Evolutionary conservation across 192 early-diverging fungal species (phyloP).

Genomic region (Mortierella hygrophila): DNA sequence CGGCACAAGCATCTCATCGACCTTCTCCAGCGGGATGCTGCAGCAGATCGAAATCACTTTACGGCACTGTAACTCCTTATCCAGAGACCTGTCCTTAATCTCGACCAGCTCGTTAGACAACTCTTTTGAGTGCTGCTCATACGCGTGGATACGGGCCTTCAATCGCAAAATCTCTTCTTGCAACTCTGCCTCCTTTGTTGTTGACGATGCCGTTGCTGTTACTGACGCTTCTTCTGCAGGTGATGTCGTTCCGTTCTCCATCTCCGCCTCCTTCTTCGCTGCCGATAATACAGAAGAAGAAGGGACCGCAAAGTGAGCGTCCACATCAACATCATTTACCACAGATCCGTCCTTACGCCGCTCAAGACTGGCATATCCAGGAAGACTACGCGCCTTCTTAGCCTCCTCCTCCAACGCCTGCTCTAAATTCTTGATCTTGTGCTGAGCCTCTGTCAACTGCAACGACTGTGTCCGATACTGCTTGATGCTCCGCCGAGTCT

Average conservation of each 20-base stretch:
- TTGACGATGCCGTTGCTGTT: background rate
- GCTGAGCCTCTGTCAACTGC: slow-evolving; percentile 69
- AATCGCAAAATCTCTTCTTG: slow-evolving; percentile 44
- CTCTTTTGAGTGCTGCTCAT: slow-evolving; percentile 54
- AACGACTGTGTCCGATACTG: slow-evolving; percentile 61
- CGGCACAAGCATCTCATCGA: slow-evolving; percentile 83
- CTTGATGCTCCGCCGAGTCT: slow-evolving; percentile 66
- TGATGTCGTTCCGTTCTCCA: background rate
- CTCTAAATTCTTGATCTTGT: slow-evolving; percentile 75
- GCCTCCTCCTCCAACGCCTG: slow-evolving; percentile 64
- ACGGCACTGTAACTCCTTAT: slow-evolving; percentile 84
- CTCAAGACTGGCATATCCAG: slow-evolving; percentile 18
- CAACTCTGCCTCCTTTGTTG: background rate
- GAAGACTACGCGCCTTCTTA: slow-evolving; percentile 57
- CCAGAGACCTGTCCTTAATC: slow-evolving; percentile 66
- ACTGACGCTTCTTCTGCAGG: background rate
- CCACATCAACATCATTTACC: slow-evolving; percentile 11
- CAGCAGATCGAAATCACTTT: slow-evolving; percentile 90
- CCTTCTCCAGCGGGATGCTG: slow-evolving; percentile 79
- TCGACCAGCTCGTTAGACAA: slow-evolving; percentile 69
- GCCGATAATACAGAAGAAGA: background rate
- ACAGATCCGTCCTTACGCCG: slow-evolving; percentile 9
- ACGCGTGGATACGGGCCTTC: slow-evolving; percentile 50
- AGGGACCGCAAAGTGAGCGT: background rate
- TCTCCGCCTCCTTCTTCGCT: background rate